A percentile compares a stretch with the other conserved stretches of the same genome.
Conservation (phyloP, 2,329 filamentous ascomycete genomes). For the Pestalotiopsis sp. region DNA sequence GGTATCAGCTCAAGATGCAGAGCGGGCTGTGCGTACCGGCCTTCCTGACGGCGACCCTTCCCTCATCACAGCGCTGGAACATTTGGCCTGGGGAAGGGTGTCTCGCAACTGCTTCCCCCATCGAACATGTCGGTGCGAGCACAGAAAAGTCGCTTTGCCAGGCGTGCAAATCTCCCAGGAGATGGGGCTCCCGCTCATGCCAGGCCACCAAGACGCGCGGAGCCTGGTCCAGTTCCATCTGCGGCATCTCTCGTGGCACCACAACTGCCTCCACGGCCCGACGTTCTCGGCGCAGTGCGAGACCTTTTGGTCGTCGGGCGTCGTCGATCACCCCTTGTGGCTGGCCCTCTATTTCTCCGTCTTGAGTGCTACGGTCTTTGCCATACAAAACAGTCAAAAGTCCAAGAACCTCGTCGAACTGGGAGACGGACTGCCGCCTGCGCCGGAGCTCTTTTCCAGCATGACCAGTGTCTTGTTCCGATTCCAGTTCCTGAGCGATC, state of each 20-base stretch:
- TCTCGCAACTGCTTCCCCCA: constrained; percentile 4
- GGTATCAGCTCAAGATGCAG: not conserved
- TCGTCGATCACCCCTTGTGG: not conserved
- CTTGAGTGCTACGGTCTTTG: constrained; percentile 1
- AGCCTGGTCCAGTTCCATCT: constrained; percentile 5
- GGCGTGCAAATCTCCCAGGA: not conserved
- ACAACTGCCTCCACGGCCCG: constrained; percentile 2
- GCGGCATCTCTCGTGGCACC: constrained; percentile 3
- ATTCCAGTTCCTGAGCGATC: not conserved
- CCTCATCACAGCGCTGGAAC: not conserved
- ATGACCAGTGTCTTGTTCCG: not conserved
- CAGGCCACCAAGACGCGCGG: not conserved
- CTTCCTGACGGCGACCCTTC: not conserved
- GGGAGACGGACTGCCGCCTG: not conserved
- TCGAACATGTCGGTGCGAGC: not conserved
- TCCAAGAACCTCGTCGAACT: not conserved
- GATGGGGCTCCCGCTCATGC: not conserved
- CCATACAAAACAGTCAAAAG: constrained; percentile 6
- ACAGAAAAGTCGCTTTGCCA: not conserved
- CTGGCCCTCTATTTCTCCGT: constrained; percentile 1
- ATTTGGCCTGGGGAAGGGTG: not conserved
- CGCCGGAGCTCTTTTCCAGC: not conserved
- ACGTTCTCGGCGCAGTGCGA: constrained; percentile 1
- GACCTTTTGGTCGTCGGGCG: not conserved
- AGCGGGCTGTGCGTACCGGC: not conserved